These are phyloP conservation scores for Vickermania spadyakhi DNA, from an alignment of 208 protist species.

Conservation along the genomic window DNA sequence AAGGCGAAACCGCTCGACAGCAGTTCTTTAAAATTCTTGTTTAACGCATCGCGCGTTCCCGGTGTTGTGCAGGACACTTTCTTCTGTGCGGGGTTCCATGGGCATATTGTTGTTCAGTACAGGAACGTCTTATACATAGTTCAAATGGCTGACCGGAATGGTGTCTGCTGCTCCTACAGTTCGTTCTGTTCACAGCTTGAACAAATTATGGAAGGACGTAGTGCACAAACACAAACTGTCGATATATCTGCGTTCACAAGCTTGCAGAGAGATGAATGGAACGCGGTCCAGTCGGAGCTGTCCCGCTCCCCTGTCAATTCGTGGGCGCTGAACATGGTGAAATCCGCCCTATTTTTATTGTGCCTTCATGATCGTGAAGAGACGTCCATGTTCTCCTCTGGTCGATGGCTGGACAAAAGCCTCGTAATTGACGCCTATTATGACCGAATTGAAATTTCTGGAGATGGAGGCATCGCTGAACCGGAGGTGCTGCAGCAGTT, in stretches of 20 bases:
- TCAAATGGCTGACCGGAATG: constrained; percentile 57
- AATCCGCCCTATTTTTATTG: constrained; percentile 78
- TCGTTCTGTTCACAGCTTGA: too few relatives aligned
- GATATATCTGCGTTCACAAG: constrained; percentile 60
- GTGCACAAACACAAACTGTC: too few relatives aligned
- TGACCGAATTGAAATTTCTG: constrained; percentile 39
- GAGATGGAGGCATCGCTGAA: constrained; percentile 77
- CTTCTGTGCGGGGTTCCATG: constrained; percentile 40
- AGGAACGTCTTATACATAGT: constrained; percentile 65
- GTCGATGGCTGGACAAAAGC: constrained; percentile 86
- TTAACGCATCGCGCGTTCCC: constrained; percentile 72
- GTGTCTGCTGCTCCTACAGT: too few relatives aligned
- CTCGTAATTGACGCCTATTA: constrained; percentile 56
- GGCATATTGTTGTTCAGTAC: constrained; percentile 70
- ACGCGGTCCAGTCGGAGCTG: constrained; percentile 33
- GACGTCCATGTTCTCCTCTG: too few relatives aligned
- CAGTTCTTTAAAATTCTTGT: constrained; percentile 72
- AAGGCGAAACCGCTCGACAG: constrained; percentile 69
- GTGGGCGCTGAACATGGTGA: constrained; percentile 45
- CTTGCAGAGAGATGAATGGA: constrained; percentile 61
- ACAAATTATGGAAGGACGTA: too few relatives aligned
- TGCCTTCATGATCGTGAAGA: constrained; percentile 58
- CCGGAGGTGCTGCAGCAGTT: constrained; percentile 56
- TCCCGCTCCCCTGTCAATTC: constrained; percentile 46
- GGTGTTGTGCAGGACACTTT: constrained; percentile 76